Conservation (phyloP, 495 filamentous ascomycete species). For the Mycothermus thermophilus region DNA sequence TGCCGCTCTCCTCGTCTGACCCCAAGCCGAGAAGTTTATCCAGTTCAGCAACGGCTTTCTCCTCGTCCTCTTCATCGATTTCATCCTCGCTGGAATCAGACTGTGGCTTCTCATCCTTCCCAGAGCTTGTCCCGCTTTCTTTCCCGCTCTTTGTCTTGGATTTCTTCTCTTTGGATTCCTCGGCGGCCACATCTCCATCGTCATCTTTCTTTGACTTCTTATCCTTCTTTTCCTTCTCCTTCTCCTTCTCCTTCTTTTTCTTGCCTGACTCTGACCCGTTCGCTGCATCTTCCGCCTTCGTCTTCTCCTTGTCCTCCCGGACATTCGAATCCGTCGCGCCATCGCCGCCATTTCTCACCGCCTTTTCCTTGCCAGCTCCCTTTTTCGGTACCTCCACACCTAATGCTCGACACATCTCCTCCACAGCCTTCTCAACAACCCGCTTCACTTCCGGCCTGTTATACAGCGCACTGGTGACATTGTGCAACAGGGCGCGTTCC, state of each 20-base stretch:
- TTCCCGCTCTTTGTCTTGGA: conserved; percentile 6
- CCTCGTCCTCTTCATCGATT: conserved; percentile 8
- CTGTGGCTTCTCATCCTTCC: conserved; percentile 1
- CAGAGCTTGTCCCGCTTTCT: neutral
- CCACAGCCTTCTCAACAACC: conserved; percentile 47
- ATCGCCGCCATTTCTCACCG: neutral
- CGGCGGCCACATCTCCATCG: no score
- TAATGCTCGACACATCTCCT: conserved; percentile 46
- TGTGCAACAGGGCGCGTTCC: conserved; percentile 37
- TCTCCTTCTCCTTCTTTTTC: conserved; percentile 8
- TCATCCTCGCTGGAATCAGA: neutral
- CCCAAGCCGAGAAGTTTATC: conserved; percentile 9
- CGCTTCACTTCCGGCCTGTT: conserved; percentile 63
- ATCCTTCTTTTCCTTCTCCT: conserved; percentile 12
- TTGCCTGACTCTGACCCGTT: no score
- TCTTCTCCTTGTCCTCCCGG: conserved; percentile 8
- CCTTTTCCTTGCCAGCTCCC: conserved; percentile 18
- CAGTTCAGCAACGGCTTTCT: conserved; percentile 8
- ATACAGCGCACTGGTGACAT: conserved; percentile 70
- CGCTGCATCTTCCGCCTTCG: conserved; percentile 5
- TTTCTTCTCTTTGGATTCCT: conserved; percentile 9
- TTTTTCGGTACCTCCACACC: conserved; percentile 40
- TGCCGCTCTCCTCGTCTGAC: conserved; percentile 7
- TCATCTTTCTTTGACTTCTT: conserved; percentile 9
- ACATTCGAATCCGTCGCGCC: neutral